Evolutionary conservation across 2,329 filamentous ascomycete genomes (phyloP), one percentile per base, ranked within the genome.

Genomic region (Microdochium trichocladiopsis): DNA sequence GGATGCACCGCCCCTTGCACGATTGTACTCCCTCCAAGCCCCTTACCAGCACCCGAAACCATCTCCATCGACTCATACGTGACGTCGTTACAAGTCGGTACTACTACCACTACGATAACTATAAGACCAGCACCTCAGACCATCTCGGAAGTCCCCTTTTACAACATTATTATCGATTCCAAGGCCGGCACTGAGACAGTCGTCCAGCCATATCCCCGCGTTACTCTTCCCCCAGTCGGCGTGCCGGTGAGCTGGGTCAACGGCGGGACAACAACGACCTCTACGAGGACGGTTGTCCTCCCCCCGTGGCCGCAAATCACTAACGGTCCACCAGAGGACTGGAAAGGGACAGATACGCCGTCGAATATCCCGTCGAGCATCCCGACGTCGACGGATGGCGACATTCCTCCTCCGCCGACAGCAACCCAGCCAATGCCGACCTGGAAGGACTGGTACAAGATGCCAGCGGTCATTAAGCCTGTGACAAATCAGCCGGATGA

Each of bases 71-170:
- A 47, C 11, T n/a, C 47, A 24, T 52, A 52, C 36, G 47, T 48
- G n/a, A 50, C 51, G 21, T 50, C 51, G 16, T 21, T 52, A 11
- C 45, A 52, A 21, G 51, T 52, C 28, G 51, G 51, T 31, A 37
- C 47, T 9, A 50, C 51, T 22, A 52, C 51, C n/a, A 50, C 47
- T 14, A 52, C 31, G 24, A 45, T 48, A n/a, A 50, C 37, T 21
- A 45, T 48, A 18, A 36, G 31, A 22, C n/a, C 41, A 9, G 8
- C 47, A 11, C 28, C 48, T 10, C 22, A 33, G 36, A 52, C 48
- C 21, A 8, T 36, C n/a, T 33, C 33, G 16, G 33, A 37, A 16
- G 14, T 52, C 28, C 22, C 28, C 8, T 43, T 51, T 24, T 47
- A 50, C 28, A 28, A 52, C 16, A 22, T 50, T 23, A 14, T 12